Evolutionary conservation across 2,329 filamentous ascomycete genomes (phyloP).

Genomic region (Zymoseptoria brevis): DNA sequence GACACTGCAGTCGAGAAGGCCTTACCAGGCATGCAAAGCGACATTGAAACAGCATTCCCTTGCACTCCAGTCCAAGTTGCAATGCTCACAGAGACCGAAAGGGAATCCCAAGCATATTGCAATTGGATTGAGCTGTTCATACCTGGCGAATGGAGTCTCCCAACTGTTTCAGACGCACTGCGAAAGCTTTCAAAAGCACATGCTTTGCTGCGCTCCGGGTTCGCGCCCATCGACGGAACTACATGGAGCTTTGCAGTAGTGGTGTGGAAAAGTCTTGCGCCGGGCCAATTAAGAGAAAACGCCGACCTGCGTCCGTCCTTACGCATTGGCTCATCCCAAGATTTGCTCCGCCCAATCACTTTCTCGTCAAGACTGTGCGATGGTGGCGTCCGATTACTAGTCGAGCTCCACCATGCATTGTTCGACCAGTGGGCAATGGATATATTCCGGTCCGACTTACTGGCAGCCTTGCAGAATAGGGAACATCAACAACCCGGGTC

Average conservation of each 20-base stretch:
- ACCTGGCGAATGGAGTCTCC: slow-evolving; percentile 17
- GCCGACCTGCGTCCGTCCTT: slow-evolving; percentile 15
- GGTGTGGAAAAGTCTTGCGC: slow-evolving; percentile 48
- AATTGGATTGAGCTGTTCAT: slow-evolving; percentile 68
- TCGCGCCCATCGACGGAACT: slow-evolving; percentile 44
- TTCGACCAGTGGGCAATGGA: slow-evolving; percentile 88
- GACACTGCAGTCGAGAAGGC: slow-evolving; percentile 1
- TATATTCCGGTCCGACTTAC: slow-evolving; percentile 64
- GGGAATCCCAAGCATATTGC: slow-evolving; percentile 57
- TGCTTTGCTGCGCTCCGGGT: slow-evolving; percentile 66
- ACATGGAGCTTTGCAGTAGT: slow-evolving; percentile 52
- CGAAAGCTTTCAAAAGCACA: slow-evolving; percentile 46
- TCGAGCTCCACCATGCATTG: slow-evolving; percentile 70
- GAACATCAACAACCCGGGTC: slow-evolving; percentile 41
- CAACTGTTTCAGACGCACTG: slow-evolving; percentile 38
- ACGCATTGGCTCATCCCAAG: slow-evolving; percentile 19
- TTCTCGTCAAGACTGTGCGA: slow-evolving; percentile 45
- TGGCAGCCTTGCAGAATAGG: slow-evolving; percentile 38
- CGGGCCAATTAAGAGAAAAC: slow-evolving; percentile 24
- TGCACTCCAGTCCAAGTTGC: slow-evolving; percentile 70
- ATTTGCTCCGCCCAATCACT: slow-evolving; percentile 51
- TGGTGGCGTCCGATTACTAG: slow-evolving; percentile 29
- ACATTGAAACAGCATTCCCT: slow-evolving; percentile 39
- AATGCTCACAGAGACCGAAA: slow-evolving; percentile 69
- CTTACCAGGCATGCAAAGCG: neutral